Evolutionary conservation across 306 rosid genomes (phyloP), one percentile per base, ranked within the genome.

Genomic region (Prunus armeniaca): DNA sequence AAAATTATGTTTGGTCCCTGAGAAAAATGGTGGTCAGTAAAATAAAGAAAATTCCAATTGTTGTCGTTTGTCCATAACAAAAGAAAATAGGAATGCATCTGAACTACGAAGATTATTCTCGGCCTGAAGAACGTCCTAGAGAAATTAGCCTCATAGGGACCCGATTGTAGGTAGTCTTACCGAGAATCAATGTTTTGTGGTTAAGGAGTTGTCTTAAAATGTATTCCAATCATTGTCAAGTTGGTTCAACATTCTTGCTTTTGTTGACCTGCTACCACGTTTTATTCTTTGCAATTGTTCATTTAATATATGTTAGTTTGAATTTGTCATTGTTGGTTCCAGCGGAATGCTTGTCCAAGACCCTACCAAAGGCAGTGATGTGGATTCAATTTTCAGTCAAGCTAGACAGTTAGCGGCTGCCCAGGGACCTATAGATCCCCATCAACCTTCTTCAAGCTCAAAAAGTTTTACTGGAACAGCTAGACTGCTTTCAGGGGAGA

Each of bases 271-370:
- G 43, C 24, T 76, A 12, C 45, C 65, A 24, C 0, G 1, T 56
- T 15, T 55, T 2, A 1, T 43, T 5, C 56, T 55, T 43, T 41
- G 50, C 22, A 20, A 2, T 54, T 47, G 18, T 46, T 76, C 50
- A 6, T 12, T 32, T 25, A 66, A 9, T 38, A 7, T 38, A 55
- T 72, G 60, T 15, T 72, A 46, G 50, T 49, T 1, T 70, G 72
- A 52, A 57, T 65, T 9, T 72, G 41, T 45, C 69, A 41, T 54
- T 73, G 74, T 41, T 76, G 46, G 62, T 83, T 84, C 71, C 80
- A 95, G 97, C 74, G 97, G 99, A 72, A 95, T 95, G 97, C 92
- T 95, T 87, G 96, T 95, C 45, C 93, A 82, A 70, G 97, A 90
- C 79, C 97, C 97, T 73, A 76, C 84, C 56, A 90, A 51, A 83